Conservation (phyloP, 805 yeast genomes). For the Kodamaea nitidulidarum region DNA sequence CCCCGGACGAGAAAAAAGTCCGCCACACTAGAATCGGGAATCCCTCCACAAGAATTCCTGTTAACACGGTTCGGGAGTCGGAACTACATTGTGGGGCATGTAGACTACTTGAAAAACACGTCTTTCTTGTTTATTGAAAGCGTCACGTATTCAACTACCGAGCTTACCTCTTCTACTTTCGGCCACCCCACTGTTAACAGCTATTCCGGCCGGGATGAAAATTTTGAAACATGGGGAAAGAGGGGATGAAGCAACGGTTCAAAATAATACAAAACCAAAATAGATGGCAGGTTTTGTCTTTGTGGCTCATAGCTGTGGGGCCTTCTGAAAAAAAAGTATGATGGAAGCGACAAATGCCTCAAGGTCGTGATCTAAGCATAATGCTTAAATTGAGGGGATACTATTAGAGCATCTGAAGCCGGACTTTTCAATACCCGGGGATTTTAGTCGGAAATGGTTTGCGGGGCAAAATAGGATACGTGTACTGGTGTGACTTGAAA, state of each 20-base stretch:
- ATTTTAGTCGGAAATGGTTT: too few relatives aligned
- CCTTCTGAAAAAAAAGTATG: slow-evolving; percentile 1
- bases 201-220: slow-evolving; percentile 3
- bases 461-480: too few relatives aligned
- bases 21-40: too few relatives aligned
- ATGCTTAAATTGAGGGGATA: neutral
- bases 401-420: neutral
- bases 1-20: too few relatives aligned
- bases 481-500: too few relatives aligned
- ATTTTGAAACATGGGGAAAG: slow-evolving; percentile 9
- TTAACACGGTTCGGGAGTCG: too few relatives aligned
- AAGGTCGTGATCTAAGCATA: neutral
- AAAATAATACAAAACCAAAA: neutral
- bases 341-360: neutral
- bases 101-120: too few relatives aligned
- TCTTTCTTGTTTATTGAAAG: too few relatives aligned
- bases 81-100: neutral
- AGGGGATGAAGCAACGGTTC: slow-evolving; percentile 4
- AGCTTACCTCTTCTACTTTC: too few relatives aligned
- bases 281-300: neutral
- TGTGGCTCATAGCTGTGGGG: slow-evolving; percentile 1
- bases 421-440: too few relatives aligned
- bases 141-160: neutral
- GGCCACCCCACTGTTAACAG: neutral
- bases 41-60: too few relatives aligned